Evolutionary conservation across 257 asterid genomes (phyloP), one percentile per base, ranked within the genome.

Genomic region (Forsythia suspensa): DNA sequence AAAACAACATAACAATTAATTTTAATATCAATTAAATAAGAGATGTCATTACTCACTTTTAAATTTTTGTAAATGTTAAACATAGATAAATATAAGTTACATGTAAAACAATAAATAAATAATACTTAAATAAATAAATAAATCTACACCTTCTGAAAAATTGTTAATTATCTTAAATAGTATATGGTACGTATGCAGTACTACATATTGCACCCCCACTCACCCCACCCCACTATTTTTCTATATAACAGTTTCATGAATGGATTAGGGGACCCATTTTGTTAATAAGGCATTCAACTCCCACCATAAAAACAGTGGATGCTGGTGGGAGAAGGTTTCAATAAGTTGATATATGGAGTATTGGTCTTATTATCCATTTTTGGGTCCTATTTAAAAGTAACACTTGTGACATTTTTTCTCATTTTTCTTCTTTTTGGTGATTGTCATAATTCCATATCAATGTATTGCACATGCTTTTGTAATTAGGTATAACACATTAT

Each of bases 391-490:
- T 24, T 21, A 9, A 63, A 61, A 63, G 70, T 39, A 63, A 21
- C 70, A 24, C 36, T 63, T 21, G 16, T 3, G 13, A 46, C 52
- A 18, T 46, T 51, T 24, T 16, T 48, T 43, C 0, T 6, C 1
- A 5, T 43, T 1, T 2, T 4, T 59, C 37, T 59, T 68, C 66
- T 70, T 51, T 75, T 12, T 80, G 16, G 75, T 80, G 77, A 77
- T 21, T 66, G 84, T 82, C 80, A 82, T 85, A 77, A 85, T 85
- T 70, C 73, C 66, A 24, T 63, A 79, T 42, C 72, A 76, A 70
- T 63, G 69, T 63, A 63, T 20, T 73, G 84, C 88, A 85, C 88
- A 82, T 85, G 86, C 76, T 65, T 77, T 77, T 46, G 86, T 73
- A 51, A 24, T 63, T 63, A 63, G 70, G 15, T 24, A 63, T 63